Evolutionary conservation across 768 basidiomycete species (phyloP).

Genomic region (Hypholoma fasciculare): DNA sequence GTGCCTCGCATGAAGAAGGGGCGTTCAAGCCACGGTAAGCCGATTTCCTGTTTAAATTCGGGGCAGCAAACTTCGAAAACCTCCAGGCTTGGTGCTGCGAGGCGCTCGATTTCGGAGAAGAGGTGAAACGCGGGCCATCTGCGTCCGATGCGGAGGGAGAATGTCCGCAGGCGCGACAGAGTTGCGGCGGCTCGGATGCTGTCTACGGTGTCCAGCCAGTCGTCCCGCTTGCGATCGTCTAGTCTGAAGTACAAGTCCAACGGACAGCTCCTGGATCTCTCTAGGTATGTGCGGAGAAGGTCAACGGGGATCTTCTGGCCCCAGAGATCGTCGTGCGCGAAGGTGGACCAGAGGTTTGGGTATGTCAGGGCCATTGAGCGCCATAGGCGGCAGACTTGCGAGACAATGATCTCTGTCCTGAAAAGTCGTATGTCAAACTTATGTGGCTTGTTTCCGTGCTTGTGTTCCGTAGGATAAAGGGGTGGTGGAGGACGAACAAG

Average conservation of each 20-base stretch:
- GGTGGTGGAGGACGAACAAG: not conserved
- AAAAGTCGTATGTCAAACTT: not conserved
- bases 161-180: not conserved
- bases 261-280: not conserved
- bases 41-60: not conserved
- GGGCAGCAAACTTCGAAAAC: not conserved
- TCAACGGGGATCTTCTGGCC: not conserved
- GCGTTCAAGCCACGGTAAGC: no score
- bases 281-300: conserved; percentile 1
- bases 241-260: not conserved
- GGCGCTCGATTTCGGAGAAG: not conserved
- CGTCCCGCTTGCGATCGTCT: not conserved
- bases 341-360: conserved; percentile 8
- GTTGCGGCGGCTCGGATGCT: not conserved
- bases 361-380: conserved; percentile 5
- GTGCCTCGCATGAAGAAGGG: not conserved
- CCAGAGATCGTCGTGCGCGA: not conserved
- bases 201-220: not conserved
- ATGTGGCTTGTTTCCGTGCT: no score
- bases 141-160: not conserved
- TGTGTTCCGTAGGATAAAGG: not conserved
- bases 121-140: not conserved
- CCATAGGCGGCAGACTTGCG: conserved; percentile 5
- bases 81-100: not conserved
- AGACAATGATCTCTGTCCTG: conserved; percentile 1